Conservation (phyloP, 768 basidiomycete species). For the Coprinopsis cinerea region DNA sequence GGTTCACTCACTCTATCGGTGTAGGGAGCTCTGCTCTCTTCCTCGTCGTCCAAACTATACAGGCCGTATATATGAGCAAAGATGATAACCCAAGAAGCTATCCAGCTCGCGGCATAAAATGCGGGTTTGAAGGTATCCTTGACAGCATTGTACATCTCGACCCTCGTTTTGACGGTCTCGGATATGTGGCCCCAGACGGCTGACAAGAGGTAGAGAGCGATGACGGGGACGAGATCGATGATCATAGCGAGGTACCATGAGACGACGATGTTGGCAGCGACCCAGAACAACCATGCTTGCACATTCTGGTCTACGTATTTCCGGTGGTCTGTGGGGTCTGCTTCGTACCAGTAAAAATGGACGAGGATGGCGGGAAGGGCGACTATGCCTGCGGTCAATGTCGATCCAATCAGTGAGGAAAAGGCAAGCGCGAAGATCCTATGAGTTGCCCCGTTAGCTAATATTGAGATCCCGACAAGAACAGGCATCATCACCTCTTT, state of each 20-base stretch:
- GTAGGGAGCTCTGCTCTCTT: conserved; percentile 51
- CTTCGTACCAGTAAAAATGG: conserved; percentile 67
- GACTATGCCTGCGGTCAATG: conserved; percentile 55
- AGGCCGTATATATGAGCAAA: conserved; percentile 62
- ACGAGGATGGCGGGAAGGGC: conserved; percentile 57
- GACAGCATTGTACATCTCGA: conserved; percentile 66
- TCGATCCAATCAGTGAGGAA: conserved; percentile 70
- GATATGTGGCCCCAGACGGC: conserved; percentile 72
- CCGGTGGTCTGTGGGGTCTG: conserved; percentile 48
- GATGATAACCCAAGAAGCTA: conserved; percentile 72
- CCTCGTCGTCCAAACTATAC: conserved; percentile 34
- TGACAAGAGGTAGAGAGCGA: conserved; percentile 47
- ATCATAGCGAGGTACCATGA: conserved; percentile 77
- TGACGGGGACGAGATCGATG: conserved; percentile 59
- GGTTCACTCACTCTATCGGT: conserved; percentile 42
- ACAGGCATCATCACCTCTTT: conserved; percentile 37
- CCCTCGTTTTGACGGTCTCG: conserved; percentile 55
- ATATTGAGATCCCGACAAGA: neutral
- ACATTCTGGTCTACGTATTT: conserved; percentile 59
- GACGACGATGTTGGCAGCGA: conserved; percentile 67
- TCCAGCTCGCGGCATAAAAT: conserved; percentile 64
- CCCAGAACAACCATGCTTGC: conserved; percentile 80
- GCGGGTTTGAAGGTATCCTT: conserved; percentile 68
- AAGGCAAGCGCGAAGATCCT: conserved; percentile 60
- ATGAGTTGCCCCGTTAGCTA: neutral